A percentile compares a stretch with the other conserved stretches of the same genome.
phyloP scores from a whole-genome alignment of 2,329 filamentous ascomycete genomes.

The Escovopsis sp. region DNA sequence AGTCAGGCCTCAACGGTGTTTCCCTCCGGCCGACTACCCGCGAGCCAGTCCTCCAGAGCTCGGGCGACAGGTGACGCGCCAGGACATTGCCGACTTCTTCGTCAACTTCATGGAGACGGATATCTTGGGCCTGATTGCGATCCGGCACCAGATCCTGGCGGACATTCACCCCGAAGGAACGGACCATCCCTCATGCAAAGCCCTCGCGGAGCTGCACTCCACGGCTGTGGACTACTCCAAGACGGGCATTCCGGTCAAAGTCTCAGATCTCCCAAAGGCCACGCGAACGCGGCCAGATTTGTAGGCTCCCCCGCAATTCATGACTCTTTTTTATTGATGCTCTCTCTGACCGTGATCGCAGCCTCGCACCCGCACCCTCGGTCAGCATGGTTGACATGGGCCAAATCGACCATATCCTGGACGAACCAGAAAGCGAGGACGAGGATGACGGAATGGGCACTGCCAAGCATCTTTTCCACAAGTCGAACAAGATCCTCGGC shows the following conservation, averaged over 20 bases:
- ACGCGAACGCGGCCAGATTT: constrained; percentile 37
- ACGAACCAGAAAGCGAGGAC: constrained; percentile 20
- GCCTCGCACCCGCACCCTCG: constrained; percentile 31
- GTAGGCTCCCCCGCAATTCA: constrained; percentile 20
- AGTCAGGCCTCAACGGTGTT: constrained; percentile 28
- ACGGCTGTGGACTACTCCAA: constrained; percentile 65
- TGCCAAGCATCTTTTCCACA: constrained; percentile 43
- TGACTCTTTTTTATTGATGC: background rate
- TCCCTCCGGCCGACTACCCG: constrained; percentile 56
- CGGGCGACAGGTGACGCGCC: constrained; percentile 38
- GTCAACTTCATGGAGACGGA: constrained; percentile 61
- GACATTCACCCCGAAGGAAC: constrained; percentile 42
- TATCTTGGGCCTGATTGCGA: constrained; percentile 50
- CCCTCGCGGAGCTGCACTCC: constrained; percentile 50
- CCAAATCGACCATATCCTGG: constrained; percentile 22
- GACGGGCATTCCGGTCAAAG: constrained; percentile 47
- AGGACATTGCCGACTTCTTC: constrained; percentile 70
- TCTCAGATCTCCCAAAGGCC: constrained; percentile 26
- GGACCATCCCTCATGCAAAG: constrained; percentile 31
- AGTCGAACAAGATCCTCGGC: constrained; percentile 53
- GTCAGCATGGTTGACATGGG: constrained; percentile 30
- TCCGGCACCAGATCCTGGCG: constrained; percentile 46
- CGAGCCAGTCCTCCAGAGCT: constrained; percentile 42
- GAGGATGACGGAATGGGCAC: constrained; percentile 28
- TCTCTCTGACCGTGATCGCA: constrained; percentile 8